Conservation (phyloP, 176 grass and related monocot genomes). For the Carex pumila region DNA sequence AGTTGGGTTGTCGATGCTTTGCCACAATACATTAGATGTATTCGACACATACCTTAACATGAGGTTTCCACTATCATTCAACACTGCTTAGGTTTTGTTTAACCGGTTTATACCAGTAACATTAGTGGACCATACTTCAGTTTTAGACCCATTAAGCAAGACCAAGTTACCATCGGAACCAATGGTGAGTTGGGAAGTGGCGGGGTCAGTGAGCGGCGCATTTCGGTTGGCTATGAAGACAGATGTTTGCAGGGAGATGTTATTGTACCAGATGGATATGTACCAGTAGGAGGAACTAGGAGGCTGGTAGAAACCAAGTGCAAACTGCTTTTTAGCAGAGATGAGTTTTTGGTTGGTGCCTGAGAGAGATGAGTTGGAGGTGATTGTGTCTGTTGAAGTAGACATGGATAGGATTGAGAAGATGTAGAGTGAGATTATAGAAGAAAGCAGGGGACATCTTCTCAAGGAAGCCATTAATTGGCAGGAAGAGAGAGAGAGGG, state of each 20-base stretch:
- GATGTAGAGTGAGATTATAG: slow-evolving; percentile 25
- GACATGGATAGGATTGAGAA: slow-evolving; percentile 26
- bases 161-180: slow-evolving; percentile 59
- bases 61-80: slow-evolving; percentile 57
- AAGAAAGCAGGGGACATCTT: neutral
- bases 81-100: slow-evolving; percentile 39
- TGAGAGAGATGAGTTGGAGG: slow-evolving; percentile 40
- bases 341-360: slow-evolving; percentile 38
- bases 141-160: slow-evolving; percentile 54
- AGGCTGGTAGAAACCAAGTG: slow-evolving; percentile 56
- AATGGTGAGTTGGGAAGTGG: slow-evolving; percentile 37
- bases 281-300: slow-evolving; percentile 39
- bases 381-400: slow-evolving; percentile 51
- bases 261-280: slow-evolving; percentile 91
- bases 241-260: slow-evolving; percentile 17
- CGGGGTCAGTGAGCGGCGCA: slow-evolving; percentile 32
- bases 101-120: slow-evolving; percentile 19
- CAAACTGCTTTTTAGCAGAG: slow-evolving; percentile 41
- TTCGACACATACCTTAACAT: slow-evolving; percentile 42
- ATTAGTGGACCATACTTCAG: slow-evolving; percentile 49
- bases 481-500: too few relatives aligned
- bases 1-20: slow-evolving; percentile 64
- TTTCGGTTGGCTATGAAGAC: slow-evolving; percentile 55
- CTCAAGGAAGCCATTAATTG: neutral
- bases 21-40: slow-evolving; percentile 52